These are phyloP conservation scores for Erythrophleum fordii DNA, from an alignment of 306 rosid species.

Conservation along the genomic window DNA sequence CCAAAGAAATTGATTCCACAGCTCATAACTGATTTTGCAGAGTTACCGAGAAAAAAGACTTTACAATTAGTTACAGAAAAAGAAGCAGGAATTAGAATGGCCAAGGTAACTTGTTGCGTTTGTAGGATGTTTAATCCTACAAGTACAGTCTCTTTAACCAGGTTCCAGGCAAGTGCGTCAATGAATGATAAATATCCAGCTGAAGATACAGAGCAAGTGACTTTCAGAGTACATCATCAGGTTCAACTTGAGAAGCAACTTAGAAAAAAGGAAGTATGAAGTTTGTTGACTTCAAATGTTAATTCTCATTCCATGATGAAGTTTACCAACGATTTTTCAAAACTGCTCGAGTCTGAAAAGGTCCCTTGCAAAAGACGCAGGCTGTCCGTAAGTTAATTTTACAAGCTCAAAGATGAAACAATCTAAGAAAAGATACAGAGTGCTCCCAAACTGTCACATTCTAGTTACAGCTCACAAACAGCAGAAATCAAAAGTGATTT, in stretches of 20 bases:
- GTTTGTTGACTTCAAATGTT: neutral
- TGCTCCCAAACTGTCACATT: neutral
- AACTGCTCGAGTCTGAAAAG: neutral
- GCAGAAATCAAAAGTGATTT: constrained; percentile 1
- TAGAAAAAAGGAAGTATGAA: neutral
- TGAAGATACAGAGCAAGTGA: neutral
- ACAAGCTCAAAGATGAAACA: neutral
- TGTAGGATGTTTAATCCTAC: too few relatives aligned
- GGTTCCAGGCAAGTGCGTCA: neutral
- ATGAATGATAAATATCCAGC: neutral
- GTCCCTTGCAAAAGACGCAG: neutral
- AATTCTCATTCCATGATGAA: neutral
- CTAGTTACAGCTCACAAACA: neutral
- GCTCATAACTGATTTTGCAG: neutral
- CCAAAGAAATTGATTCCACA: neutral
- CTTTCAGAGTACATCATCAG: neutral
- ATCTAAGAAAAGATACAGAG: neutral
- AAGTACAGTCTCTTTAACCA: too few relatives aligned
- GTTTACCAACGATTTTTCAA: neutral
- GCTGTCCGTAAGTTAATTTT: neutral
- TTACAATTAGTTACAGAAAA: neutral
- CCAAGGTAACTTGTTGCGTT: too few relatives aligned
- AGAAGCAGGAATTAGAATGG: neutral
- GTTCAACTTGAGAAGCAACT: neutral
- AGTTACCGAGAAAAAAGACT: neutral